These are phyloP conservation scores for Naegleria fowleri DNA, from an alignment of 208 protist genomes.

Conservation along the genomic window DNA sequence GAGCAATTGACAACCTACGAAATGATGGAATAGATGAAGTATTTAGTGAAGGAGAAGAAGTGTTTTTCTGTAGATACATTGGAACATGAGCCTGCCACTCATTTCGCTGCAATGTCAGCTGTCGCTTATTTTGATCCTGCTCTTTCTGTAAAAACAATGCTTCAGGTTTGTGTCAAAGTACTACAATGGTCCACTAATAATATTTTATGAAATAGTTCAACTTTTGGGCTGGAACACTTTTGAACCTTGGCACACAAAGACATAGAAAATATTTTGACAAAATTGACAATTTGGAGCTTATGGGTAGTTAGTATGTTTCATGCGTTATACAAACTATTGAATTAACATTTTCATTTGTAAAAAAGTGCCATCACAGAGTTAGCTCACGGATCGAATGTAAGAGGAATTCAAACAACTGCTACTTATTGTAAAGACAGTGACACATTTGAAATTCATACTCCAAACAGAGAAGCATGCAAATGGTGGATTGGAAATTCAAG, in stretches of 20 bases:
- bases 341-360: background rate
- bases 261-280: background rate
- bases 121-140: background rate
- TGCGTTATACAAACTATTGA: background rate
- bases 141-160: background rate
- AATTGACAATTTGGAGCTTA: background rate
- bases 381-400: constrained; percentile 47
- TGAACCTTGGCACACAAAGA: background rate
- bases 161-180: background rate
- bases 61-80: background rate
- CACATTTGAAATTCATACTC: constrained; percentile 33
- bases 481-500: constrained; percentile 37
- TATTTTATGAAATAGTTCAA: background rate
- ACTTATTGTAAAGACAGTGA: constrained; percentile 35
- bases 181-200: background rate
- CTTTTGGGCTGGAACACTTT: background rate
- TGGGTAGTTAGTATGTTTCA: background rate
- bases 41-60: background rate
- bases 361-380: constrained; percentile 43
- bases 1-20: background rate
- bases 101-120: background rate
- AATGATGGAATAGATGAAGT: background rate
- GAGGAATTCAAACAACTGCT: constrained; percentile 42
- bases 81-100: background rate
- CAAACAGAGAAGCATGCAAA: constrained; percentile 27